Evolutionary conservation across 495 filamentous ascomycete genomes (phyloP).

Genomic region (Aspergillus sclerotiicarbonarius): DNA sequence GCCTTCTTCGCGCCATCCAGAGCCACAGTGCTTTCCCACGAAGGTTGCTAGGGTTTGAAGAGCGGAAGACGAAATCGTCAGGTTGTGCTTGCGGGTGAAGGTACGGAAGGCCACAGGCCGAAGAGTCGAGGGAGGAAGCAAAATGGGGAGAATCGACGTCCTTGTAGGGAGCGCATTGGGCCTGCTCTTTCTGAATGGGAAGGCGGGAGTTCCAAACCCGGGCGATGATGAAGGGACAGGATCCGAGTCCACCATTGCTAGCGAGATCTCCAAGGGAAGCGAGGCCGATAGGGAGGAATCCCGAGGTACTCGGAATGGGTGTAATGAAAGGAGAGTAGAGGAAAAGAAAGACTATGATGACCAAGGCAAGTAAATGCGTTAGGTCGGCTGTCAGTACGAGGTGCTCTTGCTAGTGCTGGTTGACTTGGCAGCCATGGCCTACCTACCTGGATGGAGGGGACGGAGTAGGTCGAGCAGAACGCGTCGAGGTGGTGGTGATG

Average conservation of each 20-base stretch:
- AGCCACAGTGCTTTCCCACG: slow-evolving; percentile 88
- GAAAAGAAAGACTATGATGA: too few species aligned
- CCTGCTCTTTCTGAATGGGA: slow-evolving; percentile 57
- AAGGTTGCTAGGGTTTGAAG: slow-evolving; percentile 81
- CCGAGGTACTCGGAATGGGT: too few species aligned
- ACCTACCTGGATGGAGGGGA: neutral
- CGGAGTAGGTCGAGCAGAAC: neutral
- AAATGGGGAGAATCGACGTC: slow-evolving; percentile 79
- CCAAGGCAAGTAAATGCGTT: too few species aligned
- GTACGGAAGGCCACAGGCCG: slow-evolving; percentile 91
- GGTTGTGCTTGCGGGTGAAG: slow-evolving; percentile 95
- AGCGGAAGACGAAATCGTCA: slow-evolving; percentile 87
- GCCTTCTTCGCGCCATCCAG: slow-evolving; percentile 94
- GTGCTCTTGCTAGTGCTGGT: neutral
- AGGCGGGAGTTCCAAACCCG: slow-evolving; percentile 78
- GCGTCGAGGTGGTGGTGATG: neutral
- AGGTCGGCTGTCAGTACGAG: too few species aligned
- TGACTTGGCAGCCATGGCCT: neutral
- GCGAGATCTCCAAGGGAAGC: slow-evolving; percentile 10
- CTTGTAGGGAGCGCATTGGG: slow-evolving; percentile 51
- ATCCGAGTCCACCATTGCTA: slow-evolving; percentile 35
- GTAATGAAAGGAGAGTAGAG: too few species aligned
- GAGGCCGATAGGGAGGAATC: too few species aligned
- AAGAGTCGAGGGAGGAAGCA: slow-evolving; percentile 81
- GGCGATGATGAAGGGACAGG: slow-evolving; percentile 84